Percentiles rank a stretch among this genome's conserved stretches.
phyloP scores from a whole-genome alignment of 2,329 filamentous ascomycete species.

The Penicillium sp. region DNA sequence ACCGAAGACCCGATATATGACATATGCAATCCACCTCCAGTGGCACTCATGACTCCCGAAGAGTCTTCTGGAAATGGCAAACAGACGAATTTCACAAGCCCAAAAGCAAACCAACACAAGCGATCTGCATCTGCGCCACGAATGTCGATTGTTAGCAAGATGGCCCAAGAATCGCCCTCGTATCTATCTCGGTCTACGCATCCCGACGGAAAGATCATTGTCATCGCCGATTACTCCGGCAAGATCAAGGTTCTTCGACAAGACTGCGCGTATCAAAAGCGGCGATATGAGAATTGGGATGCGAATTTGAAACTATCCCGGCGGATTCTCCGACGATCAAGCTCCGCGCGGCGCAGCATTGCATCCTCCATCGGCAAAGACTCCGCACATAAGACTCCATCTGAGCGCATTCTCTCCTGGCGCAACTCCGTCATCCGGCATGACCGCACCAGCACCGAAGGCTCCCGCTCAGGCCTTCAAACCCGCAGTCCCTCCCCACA shows the following conservation, averaged over 20 bases:
- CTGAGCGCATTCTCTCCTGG: conserved; percentile 84
- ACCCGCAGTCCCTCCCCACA: conserved; percentile 47
- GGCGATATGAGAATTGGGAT: conserved; percentile 71
- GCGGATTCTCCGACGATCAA: conserved; percentile 52
- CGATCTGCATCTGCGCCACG: conserved; percentile 31
- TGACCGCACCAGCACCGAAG: conserved; percentile 47
- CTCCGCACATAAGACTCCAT: conserved; percentile 44
- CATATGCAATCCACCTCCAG: conserved; percentile 87
- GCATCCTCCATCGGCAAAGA: conserved; percentile 43
- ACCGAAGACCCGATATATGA: conserved; percentile 94
- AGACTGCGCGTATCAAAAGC: conserved; percentile 80
- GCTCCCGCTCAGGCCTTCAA: conserved; percentile 27
- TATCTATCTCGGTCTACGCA: conserved; percentile 74
- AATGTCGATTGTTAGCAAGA: conserved; percentile 34
- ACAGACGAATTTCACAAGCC: conserved; percentile 33
- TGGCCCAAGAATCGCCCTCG: conserved; percentile 63
- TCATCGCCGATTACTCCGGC: conserved; percentile 83
- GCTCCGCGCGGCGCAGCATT: conserved; percentile 52
- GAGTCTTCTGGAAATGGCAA: conserved; percentile 54
- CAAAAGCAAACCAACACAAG: conserved; percentile 16
- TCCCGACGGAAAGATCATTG: conserved; percentile 76
- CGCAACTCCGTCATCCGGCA: conserved; percentile 61
- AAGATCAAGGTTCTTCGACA: conserved; percentile 92
- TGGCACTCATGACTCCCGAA: conserved; percentile 69
- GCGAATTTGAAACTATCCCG: conserved; percentile 69